Conservation (phyloP, 75 land plant genomes). For the Picea glauca region DNA sequence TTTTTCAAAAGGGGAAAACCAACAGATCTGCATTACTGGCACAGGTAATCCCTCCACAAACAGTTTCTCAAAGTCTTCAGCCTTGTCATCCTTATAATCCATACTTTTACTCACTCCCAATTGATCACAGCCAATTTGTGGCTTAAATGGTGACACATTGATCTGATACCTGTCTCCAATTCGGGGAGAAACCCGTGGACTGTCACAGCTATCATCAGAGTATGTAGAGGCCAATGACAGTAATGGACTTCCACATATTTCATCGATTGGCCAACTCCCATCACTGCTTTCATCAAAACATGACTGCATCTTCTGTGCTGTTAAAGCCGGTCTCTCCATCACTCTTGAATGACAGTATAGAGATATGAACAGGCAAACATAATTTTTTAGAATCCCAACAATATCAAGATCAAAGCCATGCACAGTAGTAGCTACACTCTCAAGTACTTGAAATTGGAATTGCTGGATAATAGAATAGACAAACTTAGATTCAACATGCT, state of each 20-base stretch:
- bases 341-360: too few species aligned
- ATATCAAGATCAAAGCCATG: not conserved
- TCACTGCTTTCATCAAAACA: not conserved
- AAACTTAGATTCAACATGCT: not conserved
- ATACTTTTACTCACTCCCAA: not conserved
- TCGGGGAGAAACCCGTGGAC: constrained; percentile 27
- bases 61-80: constrained; percentile 6
- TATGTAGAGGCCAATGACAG: constrained; percentile 6
- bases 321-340: not conserved
- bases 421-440: not conserved
- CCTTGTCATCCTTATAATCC: not conserved
- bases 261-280: not conserved
- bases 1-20: not conserved
- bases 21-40: constrained; percentile 27
- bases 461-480: not conserved
- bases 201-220: constrained; percentile 18
- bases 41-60: constrained; percentile 31
- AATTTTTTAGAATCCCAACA: not conserved
- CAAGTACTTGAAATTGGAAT: not conserved
- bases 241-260: constrained; percentile 1
- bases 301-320: constrained; percentile 3
- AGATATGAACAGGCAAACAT: constrained; percentile 2
- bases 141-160: constrained; percentile 19
- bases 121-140: constrained; percentile 3
- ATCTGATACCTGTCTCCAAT: constrained; percentile 49